A percentile compares a stretch with the other conserved stretches of the same genome.
Evolutionary conservation across 345 rosid genomes (phyloP).

Genomic region (Citrus glauca): DNA sequence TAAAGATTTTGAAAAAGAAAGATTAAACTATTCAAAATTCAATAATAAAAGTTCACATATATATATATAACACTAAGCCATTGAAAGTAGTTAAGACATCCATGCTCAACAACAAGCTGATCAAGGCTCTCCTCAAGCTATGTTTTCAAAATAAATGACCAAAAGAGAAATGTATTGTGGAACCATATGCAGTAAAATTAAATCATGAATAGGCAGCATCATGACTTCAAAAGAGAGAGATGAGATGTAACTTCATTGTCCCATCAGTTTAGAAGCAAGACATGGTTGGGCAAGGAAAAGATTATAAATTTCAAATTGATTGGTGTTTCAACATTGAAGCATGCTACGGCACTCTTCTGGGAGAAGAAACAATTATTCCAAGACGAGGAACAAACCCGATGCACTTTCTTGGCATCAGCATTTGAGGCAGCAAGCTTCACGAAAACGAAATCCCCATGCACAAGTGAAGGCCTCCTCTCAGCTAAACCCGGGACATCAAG

Average conservation of each 20-base stretch:
- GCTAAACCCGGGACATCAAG: slow-evolving; percentile 61
- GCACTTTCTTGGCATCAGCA: slow-evolving; percentile 12
- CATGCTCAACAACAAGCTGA: neutral
- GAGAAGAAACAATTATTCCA: neutral
- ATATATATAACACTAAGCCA: neutral
- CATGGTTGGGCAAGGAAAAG: neutral
- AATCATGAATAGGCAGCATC: neutral
- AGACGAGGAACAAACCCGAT: slow-evolving; percentile 27
- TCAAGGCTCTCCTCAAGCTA: neutral
- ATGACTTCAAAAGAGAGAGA: neutral
- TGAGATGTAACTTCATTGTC: neutral
- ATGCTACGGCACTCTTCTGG: neutral
- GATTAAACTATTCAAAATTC: neutral
- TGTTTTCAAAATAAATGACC: neutral
- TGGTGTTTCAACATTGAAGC: neutral
- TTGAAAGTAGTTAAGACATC: neutral
- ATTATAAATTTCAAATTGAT: neutral
- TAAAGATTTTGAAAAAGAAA: neutral
- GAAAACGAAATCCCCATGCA: slow-evolving; percentile 45
- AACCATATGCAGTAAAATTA: neutral
- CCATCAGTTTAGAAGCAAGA: neutral
- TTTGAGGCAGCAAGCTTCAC: slow-evolving; percentile 23
- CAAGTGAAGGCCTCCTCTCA: slow-evolving; percentile 64
- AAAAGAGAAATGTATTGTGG: neutral
- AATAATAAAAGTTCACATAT: neutral